Conservation (phyloP, 192 early-diverging fungal genomes). For the Gonapodya sp. region DNA sequence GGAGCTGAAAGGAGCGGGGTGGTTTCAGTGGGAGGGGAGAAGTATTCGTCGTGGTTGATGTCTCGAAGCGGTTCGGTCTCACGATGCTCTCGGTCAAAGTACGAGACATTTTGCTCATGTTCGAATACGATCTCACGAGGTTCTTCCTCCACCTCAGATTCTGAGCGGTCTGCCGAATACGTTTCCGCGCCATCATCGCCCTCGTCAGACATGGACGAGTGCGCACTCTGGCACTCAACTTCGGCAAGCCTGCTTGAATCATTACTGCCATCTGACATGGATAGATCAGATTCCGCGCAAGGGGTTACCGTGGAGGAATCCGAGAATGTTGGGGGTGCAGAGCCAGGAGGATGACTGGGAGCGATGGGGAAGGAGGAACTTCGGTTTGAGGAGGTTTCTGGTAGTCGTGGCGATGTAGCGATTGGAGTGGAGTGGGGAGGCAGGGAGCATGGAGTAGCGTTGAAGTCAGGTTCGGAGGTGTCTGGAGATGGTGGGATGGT, state of each 20-base stretch:
- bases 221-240: not conserved
- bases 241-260: not conserved
- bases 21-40: not conserved
- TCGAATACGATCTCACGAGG: not conserved
- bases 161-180: not conserved
- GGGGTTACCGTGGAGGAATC: not conserved
- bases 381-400: not conserved
- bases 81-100: too few relatives aligned
- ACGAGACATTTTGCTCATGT: too few relatives aligned
- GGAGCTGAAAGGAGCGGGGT: not conserved
- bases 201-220: not conserved
- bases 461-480: not conserved
- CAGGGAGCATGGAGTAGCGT: not conserved
- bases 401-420: not conserved
- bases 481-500: not conserved
- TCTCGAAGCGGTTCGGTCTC: too few relatives aligned
- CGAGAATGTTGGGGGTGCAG: not conserved
- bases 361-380: not conserved
- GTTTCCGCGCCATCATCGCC: not conserved
- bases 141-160: not conserved
- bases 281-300: not conserved
- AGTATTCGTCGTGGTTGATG: not conserved
- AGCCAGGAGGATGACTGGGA: not conserved
- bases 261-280: too few relatives aligned
- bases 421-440: not conserved